Evolutionary conservation across 2,329 filamentous ascomycete species (phyloP).

Genomic region (Leptodontidium sp.): DNA sequence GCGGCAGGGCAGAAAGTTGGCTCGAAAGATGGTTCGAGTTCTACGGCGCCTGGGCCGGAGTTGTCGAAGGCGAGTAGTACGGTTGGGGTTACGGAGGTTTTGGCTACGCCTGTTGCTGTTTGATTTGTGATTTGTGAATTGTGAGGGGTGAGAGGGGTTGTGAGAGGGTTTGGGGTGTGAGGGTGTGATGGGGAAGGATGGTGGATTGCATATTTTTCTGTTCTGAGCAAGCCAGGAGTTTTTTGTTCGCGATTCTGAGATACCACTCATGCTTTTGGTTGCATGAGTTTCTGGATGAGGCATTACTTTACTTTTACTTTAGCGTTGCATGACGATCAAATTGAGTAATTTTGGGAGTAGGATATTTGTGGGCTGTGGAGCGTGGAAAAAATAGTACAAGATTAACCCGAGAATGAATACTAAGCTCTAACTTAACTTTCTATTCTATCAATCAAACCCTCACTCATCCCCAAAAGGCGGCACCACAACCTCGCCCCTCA

Average conservation of each 20-base stretch:
- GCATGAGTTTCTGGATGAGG: background rate
- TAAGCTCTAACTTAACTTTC: no score
- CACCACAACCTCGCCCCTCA: constrained; percentile 33
- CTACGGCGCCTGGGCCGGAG: background rate
- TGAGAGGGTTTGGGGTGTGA: no score
- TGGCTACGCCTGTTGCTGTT: constrained; percentile 3
- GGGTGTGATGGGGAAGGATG: background rate
- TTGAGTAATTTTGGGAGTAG: background rate
- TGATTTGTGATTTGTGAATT: no score
- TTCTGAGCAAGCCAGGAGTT: constrained; percentile 12
- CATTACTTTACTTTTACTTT: background rate
- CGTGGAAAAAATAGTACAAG: constrained; percentile 2
- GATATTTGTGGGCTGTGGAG: background rate
- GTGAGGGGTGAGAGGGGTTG: background rate
- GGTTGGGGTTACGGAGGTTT: constrained; percentile 5
- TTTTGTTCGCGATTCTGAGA: constrained; percentile 13
- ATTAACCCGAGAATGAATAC: background rate
- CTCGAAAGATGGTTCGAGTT: background rate
- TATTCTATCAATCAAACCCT: background rate
- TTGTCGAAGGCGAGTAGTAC: constrained; percentile 11
- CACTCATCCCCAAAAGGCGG: constrained; percentile 6
- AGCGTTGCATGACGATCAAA: background rate
- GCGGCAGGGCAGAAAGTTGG: background rate
- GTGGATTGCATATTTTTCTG: constrained; percentile 5
- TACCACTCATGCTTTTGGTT: background rate